These are phyloP conservation scores for Metschnikowia gelsemii DNA, from an alignment of 805 yeast species.

Conservation along the genomic window DNA sequence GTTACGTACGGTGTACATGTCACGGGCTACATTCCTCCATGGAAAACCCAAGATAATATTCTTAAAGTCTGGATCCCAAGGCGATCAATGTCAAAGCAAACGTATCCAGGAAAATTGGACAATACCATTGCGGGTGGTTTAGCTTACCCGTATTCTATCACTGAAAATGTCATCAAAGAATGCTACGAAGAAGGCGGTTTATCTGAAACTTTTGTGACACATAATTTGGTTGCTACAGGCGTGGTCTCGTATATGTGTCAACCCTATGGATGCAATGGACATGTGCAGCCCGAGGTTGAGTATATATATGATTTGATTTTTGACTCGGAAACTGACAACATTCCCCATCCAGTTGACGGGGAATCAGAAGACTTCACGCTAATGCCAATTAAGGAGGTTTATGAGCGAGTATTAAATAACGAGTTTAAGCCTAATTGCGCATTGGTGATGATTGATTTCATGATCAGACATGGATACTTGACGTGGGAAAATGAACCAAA, in stretches of 20 bases:
- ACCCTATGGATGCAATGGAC: constrained; percentile 39
- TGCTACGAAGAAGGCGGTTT: constrained; percentile 90
- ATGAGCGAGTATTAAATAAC: constrained; percentile 46
- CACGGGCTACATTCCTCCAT: constrained; percentile 67
- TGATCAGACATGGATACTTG: constrained; percentile 79
- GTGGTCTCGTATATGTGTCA: constrained; percentile 62
- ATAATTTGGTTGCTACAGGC: constrained; percentile 54
- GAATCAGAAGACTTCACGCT: constrained; percentile 72
- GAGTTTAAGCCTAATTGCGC: constrained; percentile 92
- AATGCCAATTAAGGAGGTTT: constrained; percentile 58
- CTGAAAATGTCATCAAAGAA: constrained; percentile 82
- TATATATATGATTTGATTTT: constrained; percentile 70
- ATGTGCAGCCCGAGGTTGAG: constrained; percentile 89
- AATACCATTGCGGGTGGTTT: constrained; percentile 95
- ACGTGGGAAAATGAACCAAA: constrained; percentile 65
- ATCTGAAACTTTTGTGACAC: constrained; percentile 46
- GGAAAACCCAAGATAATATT: constrained; percentile 35
- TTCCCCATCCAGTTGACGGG: constrained; percentile 50
- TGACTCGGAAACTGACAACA: constrained; percentile 37
- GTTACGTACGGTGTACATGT: constrained; percentile 89
- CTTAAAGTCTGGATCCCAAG: constrained; percentile 80
- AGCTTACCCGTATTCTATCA: constrained; percentile 72
- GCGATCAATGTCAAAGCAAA: constrained; percentile 72
- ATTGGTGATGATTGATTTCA: constrained; percentile 72
- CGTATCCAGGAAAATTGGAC: constrained; percentile 89